These are phyloP conservation scores for Dryas drummondii DNA, from an alignment of 306 rosid genomes.

Conservation along the genomic window DNA sequence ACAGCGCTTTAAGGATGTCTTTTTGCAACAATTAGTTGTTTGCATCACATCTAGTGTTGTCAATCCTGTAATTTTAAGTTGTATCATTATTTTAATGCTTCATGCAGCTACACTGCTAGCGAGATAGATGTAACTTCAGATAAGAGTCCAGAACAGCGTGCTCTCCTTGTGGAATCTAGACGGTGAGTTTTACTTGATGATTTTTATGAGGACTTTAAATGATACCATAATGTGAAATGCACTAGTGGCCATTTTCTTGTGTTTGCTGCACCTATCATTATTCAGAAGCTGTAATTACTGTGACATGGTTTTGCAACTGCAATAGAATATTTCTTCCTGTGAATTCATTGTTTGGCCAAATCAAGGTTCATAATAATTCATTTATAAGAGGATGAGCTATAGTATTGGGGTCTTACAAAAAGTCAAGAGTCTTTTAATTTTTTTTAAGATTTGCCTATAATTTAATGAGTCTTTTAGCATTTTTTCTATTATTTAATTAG, in stretches of 20 bases:
- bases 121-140: constrained; percentile 55
- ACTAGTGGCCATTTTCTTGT: too few relatives aligned
- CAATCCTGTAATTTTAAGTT: neutral
- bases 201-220: neutral
- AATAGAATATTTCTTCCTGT: neutral
- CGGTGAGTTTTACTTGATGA: constrained; percentile 48
- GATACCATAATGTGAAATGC: neutral
- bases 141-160: constrained; percentile 67
- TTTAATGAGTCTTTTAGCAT: neutral
- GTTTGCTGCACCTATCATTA: neutral
- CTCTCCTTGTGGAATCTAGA: constrained; percentile 80
- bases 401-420: neutral
- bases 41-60: neutral
- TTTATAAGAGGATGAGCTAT: too few relatives aligned
- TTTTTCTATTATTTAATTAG: too few relatives aligned
- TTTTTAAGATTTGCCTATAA: neutral
- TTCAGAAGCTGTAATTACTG: neutral
- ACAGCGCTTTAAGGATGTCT: neutral
- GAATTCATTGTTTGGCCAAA: too few relatives aligned
- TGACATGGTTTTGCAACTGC: neutral
- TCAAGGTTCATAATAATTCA: too few relatives aligned
- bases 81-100: constrained; percentile 9
- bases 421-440: neutral
- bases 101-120: constrained; percentile 64
- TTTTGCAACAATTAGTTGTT: neutral